Evolutionary conservation across 352 stramenopile species (phyloP).

Genomic region (Globisporangium acanthophoron): DNA sequence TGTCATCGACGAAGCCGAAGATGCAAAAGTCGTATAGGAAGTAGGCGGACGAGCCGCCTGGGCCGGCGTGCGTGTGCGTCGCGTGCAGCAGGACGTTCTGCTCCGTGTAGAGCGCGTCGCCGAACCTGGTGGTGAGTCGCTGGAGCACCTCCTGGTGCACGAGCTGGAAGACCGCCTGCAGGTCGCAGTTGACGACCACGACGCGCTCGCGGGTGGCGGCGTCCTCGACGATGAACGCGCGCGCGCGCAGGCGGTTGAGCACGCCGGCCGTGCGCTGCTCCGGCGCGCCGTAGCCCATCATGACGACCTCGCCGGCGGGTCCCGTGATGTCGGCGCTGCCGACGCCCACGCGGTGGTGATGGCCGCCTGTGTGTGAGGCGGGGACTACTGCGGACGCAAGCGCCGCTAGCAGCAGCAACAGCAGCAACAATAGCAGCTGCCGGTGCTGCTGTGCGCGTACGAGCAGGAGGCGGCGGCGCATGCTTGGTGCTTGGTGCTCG

Average conservation of each 20-base stretch:
- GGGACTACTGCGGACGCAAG: too few species aligned
- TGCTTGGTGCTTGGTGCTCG: too few species aligned
- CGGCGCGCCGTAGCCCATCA: slow-evolving; percentile 47
- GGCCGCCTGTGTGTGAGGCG: too few species aligned
- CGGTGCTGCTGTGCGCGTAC: too few species aligned
- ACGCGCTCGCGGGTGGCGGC: slow-evolving; percentile 22
- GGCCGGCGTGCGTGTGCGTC: slow-evolving; percentile 81
- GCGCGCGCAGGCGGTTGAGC: slow-evolving; percentile 54
- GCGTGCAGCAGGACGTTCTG: slow-evolving; percentile 74
- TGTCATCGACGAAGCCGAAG: slow-evolving; percentile 41
- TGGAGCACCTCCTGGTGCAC: slow-evolving; percentile 47
- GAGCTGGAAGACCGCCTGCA: slow-evolving; percentile 41
- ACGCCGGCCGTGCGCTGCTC: slow-evolving; percentile 34
- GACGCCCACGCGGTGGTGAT: slow-evolving; percentile 37
- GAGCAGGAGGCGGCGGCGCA: too few species aligned
- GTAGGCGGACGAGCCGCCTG: slow-evolving; percentile 70
- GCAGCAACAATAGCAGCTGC: too few species aligned
- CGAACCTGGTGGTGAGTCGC: slow-evolving; percentile 30
- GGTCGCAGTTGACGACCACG: slow-evolving; percentile 46
- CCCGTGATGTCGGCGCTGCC: slow-evolving; percentile 63
- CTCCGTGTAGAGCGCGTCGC: slow-evolving; percentile 29
- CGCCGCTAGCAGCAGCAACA: too few species aligned
- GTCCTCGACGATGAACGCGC: slow-evolving; percentile 59
- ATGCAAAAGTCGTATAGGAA: slow-evolving; percentile 60
- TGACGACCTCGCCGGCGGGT: slow-evolving; percentile 44